Conservation (phyloP, 495 filamentous ascomycete genomes). For the Clavariopsis aquatica region DNA sequence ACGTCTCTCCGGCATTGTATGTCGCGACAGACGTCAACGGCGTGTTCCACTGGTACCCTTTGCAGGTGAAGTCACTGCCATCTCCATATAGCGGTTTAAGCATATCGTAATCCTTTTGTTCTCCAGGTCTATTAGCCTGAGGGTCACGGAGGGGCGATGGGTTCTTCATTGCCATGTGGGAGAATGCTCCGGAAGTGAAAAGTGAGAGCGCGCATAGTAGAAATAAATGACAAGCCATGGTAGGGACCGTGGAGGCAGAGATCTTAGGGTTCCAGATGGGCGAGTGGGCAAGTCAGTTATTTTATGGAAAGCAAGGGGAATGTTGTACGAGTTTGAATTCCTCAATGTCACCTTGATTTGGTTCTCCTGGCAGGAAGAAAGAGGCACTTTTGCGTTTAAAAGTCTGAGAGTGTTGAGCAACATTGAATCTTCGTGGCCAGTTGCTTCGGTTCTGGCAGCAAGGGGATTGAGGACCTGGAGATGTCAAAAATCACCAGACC, state of each 20-base stretch:
- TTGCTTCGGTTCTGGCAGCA: no score
- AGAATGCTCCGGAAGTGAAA: neutral
- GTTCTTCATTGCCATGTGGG: constrained; percentile 60
- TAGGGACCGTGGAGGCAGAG: constrained; percentile 7
- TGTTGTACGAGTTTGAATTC: neutral
- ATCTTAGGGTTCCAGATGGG: neutral
- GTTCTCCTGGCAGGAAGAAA: neutral
- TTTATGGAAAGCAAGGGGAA: constrained; percentile 19
- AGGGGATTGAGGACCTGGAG: no score
- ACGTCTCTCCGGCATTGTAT: constrained; percentile 57
- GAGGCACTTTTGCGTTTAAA: neutral
- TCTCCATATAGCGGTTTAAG: constrained; percentile 53
- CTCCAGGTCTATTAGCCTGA: constrained; percentile 46
- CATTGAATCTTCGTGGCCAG: no score
- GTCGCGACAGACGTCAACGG: constrained; percentile 52
- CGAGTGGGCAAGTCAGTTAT: neutral
- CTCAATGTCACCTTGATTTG: neutral
- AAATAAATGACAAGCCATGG: constrained; percentile 21
- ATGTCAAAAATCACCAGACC: no score
- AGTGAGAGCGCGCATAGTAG: constrained; percentile 26
- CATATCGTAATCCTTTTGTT: constrained; percentile 60
- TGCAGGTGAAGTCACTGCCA: constrained; percentile 64
- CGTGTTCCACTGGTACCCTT: constrained; percentile 61
- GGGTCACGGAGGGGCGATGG: constrained; percentile 54
- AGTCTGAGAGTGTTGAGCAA: neutral